These are phyloP conservation scores for Monosporascus sp. DNA, from an alignment of 2,329 filamentous ascomycete genomes.

Conservation along the genomic window DNA sequence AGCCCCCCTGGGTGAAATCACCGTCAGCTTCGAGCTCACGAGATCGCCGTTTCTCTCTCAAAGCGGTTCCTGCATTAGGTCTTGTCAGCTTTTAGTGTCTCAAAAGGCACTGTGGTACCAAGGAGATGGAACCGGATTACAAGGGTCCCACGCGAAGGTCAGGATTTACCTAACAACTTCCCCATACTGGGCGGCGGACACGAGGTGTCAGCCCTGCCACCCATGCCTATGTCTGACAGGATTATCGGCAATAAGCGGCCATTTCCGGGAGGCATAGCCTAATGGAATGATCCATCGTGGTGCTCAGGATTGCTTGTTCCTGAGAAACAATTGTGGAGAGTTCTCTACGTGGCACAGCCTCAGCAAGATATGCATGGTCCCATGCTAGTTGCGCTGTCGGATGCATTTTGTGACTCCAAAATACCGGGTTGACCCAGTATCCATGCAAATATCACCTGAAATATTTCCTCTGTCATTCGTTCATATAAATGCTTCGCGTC, in stretches of 20 bases:
- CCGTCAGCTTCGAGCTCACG: neutral
- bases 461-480: slow-evolving; percentile 5
- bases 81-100: neutral
- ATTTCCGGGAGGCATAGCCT: slow-evolving; percentile 10
- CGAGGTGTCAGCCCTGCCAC: slow-evolving; percentile 18
- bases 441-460: slow-evolving; percentile 11
- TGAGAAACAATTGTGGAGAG: slow-evolving; percentile 12
- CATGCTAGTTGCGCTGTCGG: slow-evolving; percentile 15
- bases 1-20: too few relatives aligned
- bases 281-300: slow-evolving; percentile 1
- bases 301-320: slow-evolving; percentile 10
- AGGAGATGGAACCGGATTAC: neutral
- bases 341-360: slow-evolving; percentile 4
- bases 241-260: slow-evolving; percentile 5
- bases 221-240: slow-evolving; percentile 10
- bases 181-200: slow-evolving; percentile 8
- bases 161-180: slow-evolving; percentile 15
- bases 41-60: too few relatives aligned
- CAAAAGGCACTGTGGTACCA: neutral
- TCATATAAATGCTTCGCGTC: slow-evolving; percentile 7
- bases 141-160: slow-evolving; percentile 24
- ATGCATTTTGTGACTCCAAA: slow-evolving; percentile 10
- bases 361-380: slow-evolving; percentile 12
- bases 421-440: slow-evolving; percentile 4
- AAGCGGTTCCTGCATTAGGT: neutral